Percentiles rank a stretch among this genome's conserved stretches.
Conservation (phyloP, 2,329 filamentous ascomycete species). For the Phoma sp. region DNA sequence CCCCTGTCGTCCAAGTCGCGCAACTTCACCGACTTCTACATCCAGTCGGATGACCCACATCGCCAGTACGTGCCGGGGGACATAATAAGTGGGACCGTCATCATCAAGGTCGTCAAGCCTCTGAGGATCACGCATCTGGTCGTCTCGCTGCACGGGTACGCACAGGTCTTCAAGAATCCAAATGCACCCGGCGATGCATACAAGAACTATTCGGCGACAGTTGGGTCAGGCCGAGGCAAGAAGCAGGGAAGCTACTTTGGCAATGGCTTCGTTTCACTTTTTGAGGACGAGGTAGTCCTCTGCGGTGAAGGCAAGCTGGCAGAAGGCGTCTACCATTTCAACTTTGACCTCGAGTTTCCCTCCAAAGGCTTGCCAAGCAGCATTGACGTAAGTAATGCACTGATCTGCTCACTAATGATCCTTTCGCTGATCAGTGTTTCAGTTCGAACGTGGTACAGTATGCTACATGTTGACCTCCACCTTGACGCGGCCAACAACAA, state of each 20-base stretch:
- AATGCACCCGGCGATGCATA: constrained; percentile 66
- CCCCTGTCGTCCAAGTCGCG: constrained; percentile 65
- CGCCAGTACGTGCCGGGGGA: constrained; percentile 79
- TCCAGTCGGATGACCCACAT: constrained; percentile 78
- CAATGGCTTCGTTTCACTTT: constrained; percentile 80
- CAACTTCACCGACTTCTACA: constrained; percentile 78
- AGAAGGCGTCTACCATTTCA: constrained; percentile 79
- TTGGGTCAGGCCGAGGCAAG: constrained; percentile 63
- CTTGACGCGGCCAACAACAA: constrained; percentile 85
- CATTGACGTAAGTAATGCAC: constrained; percentile 75
- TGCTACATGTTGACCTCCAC: constrained; percentile 91
- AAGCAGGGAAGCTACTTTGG: constrained; percentile 68
- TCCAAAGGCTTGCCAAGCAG: constrained; percentile 80
- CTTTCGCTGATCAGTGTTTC: constrained; percentile 29
- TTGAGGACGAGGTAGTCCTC: constrained; percentile 81
- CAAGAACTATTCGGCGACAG: constrained; percentile 56
- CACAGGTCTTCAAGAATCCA: constrained; percentile 77
- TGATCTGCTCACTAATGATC: constrained; percentile 9
- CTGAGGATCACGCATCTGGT: constrained; percentile 81
- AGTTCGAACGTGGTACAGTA: constrained; percentile 96
- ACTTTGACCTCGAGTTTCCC: constrained; percentile 76
- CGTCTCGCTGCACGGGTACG: constrained; percentile 78
- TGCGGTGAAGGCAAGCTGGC: constrained; percentile 80
- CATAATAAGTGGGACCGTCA: constrained; percentile 74
- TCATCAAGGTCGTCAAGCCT: constrained; percentile 76